A percentile compares a stretch with the other conserved stretches of the same genome.
These are phyloP conservation scores for Mortierella sp. DNA, from an alignment of 371 early-diverging fungal genomes.

Conservation along the genomic window DNA sequence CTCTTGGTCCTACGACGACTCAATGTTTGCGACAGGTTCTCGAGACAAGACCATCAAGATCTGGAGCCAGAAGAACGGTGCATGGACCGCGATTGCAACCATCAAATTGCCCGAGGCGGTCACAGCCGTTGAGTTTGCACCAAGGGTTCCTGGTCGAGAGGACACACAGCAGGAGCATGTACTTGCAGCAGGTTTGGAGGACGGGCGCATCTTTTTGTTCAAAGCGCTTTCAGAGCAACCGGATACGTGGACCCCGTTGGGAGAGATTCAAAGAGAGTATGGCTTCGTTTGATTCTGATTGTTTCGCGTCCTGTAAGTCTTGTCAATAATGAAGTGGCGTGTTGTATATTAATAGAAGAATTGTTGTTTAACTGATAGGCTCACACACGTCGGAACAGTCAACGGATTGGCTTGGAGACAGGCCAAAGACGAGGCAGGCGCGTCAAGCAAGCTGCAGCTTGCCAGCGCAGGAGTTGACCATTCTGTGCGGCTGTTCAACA, in stretches of 20 bases:
- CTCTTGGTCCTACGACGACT: slow-evolving; percentile 83
- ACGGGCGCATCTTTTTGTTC: slow-evolving; percentile 76
- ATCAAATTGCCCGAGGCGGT: slow-evolving; percentile 80
- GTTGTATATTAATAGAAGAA: no score
- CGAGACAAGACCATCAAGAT: slow-evolving; percentile 92
- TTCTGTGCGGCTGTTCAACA: slow-evolving; percentile 75
- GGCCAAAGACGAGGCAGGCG: not conserved
- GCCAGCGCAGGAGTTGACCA: slow-evolving; percentile 82
- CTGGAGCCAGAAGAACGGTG: slow-evolving; percentile 62
- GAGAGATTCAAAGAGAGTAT: slow-evolving; percentile 63
- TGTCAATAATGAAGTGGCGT: not conserved
- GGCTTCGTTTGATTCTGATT: not conserved
- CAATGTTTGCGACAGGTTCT: slow-evolving; percentile 89
- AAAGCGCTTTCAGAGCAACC: slow-evolving; percentile 27
- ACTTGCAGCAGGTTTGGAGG: slow-evolving; percentile 87
- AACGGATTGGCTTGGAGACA: slow-evolving; percentile 76
- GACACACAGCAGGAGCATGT: slow-evolving; percentile 61
- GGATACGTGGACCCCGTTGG: slow-evolving; percentile 59
- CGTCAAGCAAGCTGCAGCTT: slow-evolving; percentile 57
- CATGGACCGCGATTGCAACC: slow-evolving; percentile 61
- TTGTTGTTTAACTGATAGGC: no score
- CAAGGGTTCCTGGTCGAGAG: slow-evolving; percentile 58
- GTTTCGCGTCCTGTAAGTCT: slow-evolving; percentile 4
- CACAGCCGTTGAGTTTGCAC: slow-evolving; percentile 86
- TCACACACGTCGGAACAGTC: slow-evolving; percentile 73